Evolutionary conservation across 148 eudicot species (phyloP).

Genomic region (Chenopodium suecicum): DNA sequence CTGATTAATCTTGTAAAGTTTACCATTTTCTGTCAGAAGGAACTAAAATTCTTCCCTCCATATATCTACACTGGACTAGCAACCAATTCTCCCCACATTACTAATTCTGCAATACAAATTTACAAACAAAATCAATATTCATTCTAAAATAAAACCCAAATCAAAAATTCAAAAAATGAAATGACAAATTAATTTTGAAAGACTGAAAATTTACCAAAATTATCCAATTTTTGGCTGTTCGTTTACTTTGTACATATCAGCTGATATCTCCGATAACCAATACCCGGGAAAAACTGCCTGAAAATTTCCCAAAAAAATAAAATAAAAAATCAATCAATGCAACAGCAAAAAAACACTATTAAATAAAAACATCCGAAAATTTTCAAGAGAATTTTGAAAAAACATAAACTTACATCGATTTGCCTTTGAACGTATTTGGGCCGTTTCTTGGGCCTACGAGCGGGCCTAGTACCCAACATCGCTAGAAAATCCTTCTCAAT

Average conservation of each 20-base stretch:
- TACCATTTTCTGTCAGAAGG: slow-evolving; percentile 2
- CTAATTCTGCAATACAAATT: slow-evolving; percentile 19
- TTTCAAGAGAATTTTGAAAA: not conserved
- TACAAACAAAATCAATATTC: not conserved
- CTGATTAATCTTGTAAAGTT: slow-evolving; percentile 15
- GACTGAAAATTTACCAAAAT: slow-evolving; percentile 10
- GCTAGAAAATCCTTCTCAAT: slow-evolving; percentile 38
- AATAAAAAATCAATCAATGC: not conserved
- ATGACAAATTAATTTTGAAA: too few relatives aligned
- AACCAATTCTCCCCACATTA: not conserved
- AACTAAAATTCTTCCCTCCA: not conserved
- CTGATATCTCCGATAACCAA: slow-evolving; percentile 40
- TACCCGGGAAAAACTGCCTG: slow-evolving; percentile 40
- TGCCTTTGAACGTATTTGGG: slow-evolving; percentile 29
- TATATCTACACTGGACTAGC: not conserved
- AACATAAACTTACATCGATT: slow-evolving; percentile 34
- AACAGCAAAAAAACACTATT: not conserved
- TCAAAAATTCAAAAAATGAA: not conserved
- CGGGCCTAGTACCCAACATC: slow-evolving; percentile 34
- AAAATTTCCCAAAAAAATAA: not conserved
- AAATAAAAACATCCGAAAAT: not conserved
- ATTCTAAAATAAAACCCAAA: not conserved
- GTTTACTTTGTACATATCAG: slow-evolving; percentile 41
- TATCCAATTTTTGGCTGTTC: slow-evolving; percentile 26
- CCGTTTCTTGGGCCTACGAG: slow-evolving; percentile 40